phyloP scores from a whole-genome alignment of 257 asterid genomes.

The Cordia subcordata region DNA sequence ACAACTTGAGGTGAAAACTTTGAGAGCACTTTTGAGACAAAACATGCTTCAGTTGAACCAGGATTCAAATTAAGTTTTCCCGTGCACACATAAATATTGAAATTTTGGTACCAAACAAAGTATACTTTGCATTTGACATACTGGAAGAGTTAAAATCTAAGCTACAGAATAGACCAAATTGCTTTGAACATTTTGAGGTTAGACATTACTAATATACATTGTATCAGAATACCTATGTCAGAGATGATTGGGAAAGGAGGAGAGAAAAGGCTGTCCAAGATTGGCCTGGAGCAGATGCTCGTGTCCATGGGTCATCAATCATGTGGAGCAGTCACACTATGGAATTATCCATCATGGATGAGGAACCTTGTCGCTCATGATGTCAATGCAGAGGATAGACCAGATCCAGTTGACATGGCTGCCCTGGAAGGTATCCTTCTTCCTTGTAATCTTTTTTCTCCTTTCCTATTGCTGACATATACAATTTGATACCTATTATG shows the following conservation, averaged over 20 bases:
- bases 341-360: constrained; percentile 34
- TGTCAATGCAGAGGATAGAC: constrained; percentile 20
- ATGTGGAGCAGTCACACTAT: constrained; percentile 23
- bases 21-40: too few relatives aligned
- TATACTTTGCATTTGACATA: not conserved
- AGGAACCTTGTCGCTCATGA: constrained; percentile 27
- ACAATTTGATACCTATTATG: not conserved
- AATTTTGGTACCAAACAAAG: too few relatives aligned
- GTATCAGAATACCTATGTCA: constrained; percentile 23
- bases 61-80: too few relatives aligned
- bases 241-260: constrained; percentile 27
- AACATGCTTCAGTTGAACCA: too few relatives aligned
- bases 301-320: constrained; percentile 30
- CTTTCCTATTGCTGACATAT: not conserved
- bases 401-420: constrained; percentile 32
- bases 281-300: constrained; percentile 25
- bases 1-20: too few relatives aligned
- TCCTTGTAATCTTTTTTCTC: too few relatives aligned
- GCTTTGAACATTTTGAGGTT: not conserved
- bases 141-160: not conserved
- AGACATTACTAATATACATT: not conserved
- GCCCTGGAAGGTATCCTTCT: constrained; percentile 20
- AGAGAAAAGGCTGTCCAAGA: constrained; percentile 20
- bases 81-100: too few relatives aligned
- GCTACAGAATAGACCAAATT: not conserved